Base-by-base conservation (phyloP, 1,139 yeast genomes). In the Chernovozyma sophiae-reginae region DNA sequence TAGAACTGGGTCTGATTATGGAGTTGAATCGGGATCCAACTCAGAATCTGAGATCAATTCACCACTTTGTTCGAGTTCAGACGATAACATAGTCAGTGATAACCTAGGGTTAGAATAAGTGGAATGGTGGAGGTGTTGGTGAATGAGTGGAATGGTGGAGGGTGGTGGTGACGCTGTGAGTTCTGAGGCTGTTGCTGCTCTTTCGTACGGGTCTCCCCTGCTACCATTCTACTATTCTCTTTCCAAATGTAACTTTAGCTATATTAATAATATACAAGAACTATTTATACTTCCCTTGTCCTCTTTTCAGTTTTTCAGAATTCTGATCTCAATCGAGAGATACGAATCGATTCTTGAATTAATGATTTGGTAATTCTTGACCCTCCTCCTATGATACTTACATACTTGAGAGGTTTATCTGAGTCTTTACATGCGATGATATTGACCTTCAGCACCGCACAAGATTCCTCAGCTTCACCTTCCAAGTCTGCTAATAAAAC, bases 381-480 rank as follows among this genome's bases (percentile, higher is more conserved):
- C 28, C 68, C 61, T 11, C 72, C 72, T 2, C 77, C 77, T 13
- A 58, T 45, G 7, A 74, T 49, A 18, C 64, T 64, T 8, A 69
- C 55, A 31, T 45, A 50, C 44, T 17, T 58, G 42, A 48, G 55
- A 52, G 24, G 57, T 37, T 33, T 49, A 48, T 19, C 61, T 45
- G 33, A 58, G 45, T 49, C 46, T 13, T 52, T 48, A 16, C 54
- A 51, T 16, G 58, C 48, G 13, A 70, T 58, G 6, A 74, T 64
- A 30, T 60, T 57, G 16, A 77, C 58, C 33, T 73, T 60, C 27
- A 77, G 69, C 29, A 56, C 54, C 11, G 74, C 61, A 11, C 72
- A 60, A 7, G 65, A 52, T 52, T 85, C 90, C 55, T 86, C 95
- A 4, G 87, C 82, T 46, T 82, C 92, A 8, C 92, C 92, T 55